A percentile compares a stretch with the other conserved stretches of the same genome.
phyloP scores from a whole-genome alignment of 164 flowering plant genomes.

The Malania oleifera region DNA sequence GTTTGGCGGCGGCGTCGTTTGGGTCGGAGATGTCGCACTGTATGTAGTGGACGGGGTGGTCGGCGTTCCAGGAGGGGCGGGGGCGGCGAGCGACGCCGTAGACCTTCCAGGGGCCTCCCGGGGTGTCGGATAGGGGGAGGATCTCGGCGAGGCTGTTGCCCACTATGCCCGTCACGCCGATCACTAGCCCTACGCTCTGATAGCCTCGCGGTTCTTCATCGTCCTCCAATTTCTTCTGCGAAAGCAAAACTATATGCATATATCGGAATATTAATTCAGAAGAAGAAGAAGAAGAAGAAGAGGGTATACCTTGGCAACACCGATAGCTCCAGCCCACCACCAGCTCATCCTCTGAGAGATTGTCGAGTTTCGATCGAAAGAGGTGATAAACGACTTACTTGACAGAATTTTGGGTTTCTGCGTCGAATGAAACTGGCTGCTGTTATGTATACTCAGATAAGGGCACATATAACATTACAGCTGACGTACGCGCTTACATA shows the following conservation, averaged over 20 bases:
- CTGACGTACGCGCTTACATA: too few species aligned
- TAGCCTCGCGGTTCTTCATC: slow-evolving; percentile 32
- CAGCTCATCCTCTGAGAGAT: slow-evolving; percentile 40
- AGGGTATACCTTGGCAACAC: slow-evolving; percentile 50
- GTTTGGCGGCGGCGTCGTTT: slow-evolving; percentile 40
- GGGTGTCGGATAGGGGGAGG: slow-evolving; percentile 74
- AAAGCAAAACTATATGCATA: too few species aligned
- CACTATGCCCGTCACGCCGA: slow-evolving; percentile 82
- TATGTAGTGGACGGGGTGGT: slow-evolving; percentile 61
- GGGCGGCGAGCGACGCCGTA: slow-evolving; percentile 77
- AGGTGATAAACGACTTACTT: too few species aligned
- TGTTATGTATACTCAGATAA: too few species aligned
- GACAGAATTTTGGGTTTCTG: too few species aligned
- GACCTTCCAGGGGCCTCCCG: slow-evolving; percentile 90
- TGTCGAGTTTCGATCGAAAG: too few species aligned
- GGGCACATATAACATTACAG: too few species aligned
- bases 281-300: background rate
- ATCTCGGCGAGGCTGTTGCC: slow-evolving; percentile 87
- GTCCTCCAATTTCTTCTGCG: slow-evolving; percentile 63
- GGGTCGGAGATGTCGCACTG: slow-evolving; percentile 60
- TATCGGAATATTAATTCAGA: too few species aligned
- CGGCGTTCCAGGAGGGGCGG: slow-evolving; percentile 54
- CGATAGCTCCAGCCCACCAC: slow-evolving; percentile 81
- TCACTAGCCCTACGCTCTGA: slow-evolving; percentile 57
- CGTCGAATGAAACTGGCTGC: too few species aligned